Evolutionary conservation across 345 rosid genomes (phyloP), one percentile per base, ranked within the genome.

Genomic region (Lumnitzera littorea): DNA sequence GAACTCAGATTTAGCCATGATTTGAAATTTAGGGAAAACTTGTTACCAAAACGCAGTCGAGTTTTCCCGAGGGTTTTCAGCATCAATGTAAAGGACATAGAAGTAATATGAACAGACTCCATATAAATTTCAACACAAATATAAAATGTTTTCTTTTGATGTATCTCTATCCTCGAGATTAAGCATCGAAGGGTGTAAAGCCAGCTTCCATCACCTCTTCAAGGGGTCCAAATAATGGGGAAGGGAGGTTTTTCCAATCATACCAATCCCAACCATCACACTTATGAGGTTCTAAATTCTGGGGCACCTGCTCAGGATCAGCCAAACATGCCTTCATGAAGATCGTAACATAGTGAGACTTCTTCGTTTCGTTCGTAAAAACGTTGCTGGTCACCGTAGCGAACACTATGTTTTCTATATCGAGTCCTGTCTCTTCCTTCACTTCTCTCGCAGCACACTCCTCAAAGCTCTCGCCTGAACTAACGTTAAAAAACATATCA

Each of bases 201-300:
- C 95, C 91, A 3, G 65, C 65, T 5, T 15, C 65, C 5, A 74
- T 83, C 92, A 88, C 77, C 56, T 79, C 75, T 58, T 85, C 83
- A 12, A 92, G 77, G 2, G 98, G 96, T 83, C 77, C 55, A 51
- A 87, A 89, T 80, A 89, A 68, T 14, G 96, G 98, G 6, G 55
- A 55, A 0, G 98, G 98, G 8, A 87, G 87, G 14, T 76, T 55
- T 46, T 69, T 66, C 98, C 98, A 92, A 24, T 77, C 80, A 41
- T 54, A 87, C 96, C 96, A 91, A 36, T 69, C 92, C 98, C 95
- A 89, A 0, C 97, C 96, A 27, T 76, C 58, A 57, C 95, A 82
- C 68, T 87, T 89, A 25, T 79, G 67, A 0, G 95, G 96, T 67
- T 92, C 95, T 20, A 83, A 57, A 73, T 84, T 91, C 61, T 57